Base-by-base conservation (phyloP, 179 eudicot genomes). In the Beta corolliflora region DNA sequence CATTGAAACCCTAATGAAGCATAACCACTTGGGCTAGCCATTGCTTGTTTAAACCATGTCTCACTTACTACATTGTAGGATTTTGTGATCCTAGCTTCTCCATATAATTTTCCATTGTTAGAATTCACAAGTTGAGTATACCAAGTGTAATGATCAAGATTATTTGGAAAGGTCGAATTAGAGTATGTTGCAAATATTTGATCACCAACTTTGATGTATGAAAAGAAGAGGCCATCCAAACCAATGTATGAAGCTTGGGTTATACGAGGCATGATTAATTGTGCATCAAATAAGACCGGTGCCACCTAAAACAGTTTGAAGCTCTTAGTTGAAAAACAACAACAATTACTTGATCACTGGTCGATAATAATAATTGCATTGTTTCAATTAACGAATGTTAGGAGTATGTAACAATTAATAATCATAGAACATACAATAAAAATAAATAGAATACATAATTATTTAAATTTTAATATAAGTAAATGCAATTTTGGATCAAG, bases 171-270 rank as follows among this genome's bases (percentile, higher is more conserved):
- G 18, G 90, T 73, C 19, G 90, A 78, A 83, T 93, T 94, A 1
- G 90, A 77, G 86, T 88, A 94, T n/a, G 90, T 59, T 3, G 91
- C 93, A 78, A 79, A 73, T 48, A 66, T 41, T 81, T 86, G 85
- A 75, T 86, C 48, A 6, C 23, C 85, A 14, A 80, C 25, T 21
- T 36, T 79, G 77, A 81, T 64, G 73, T 87, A 91, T 29, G 95
- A 87, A 79, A 92, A 92, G 80, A 88, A 87, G 59, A 91, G 75
- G 21, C 91, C 95, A 81, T 91, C 88, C 7, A 78, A 48, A 69
- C 89, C 88, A 50, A 89, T 87, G 75, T 83, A 93, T 50, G 94
- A 87, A 46, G 86, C 83, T 52, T 92, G 89, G 41, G 88, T 85
- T 63, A 82, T 18, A 44, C 84, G 73, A 16, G 94, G 95, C 19